Base-by-base conservation (phyloP, 257 asterid genomes). In the Fraxinus excelsior region DNA sequence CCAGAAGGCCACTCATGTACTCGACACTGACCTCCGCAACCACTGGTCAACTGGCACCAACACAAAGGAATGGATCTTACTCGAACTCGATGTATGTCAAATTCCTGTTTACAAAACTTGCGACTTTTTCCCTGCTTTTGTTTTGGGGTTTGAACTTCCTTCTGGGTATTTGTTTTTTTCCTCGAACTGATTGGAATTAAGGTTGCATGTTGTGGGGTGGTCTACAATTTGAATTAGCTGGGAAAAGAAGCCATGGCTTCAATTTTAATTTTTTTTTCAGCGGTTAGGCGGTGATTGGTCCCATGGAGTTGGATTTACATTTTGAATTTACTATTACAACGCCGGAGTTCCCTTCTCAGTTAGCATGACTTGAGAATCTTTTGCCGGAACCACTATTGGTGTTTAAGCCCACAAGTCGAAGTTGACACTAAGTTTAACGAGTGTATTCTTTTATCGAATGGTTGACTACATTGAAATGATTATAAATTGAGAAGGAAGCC, bases 11-110 rank as follows among this genome's bases (percentile, higher is more conserved):
- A 74, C 91, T 4, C 90, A 96, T 79, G 79, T 96, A 58, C 92
- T 93, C 74, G 98, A 96, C 76, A 80, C 97, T 1, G 99, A 96
- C 94, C 97, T 96, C 72, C 96, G 97, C 70, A 91, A 83, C 81
- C 98, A 96, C 77, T 96, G 99, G 98, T 96, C 99, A 14, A 91
- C 97, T 16, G 98, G 87, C 51, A 96, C 99, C 40, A 96, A 96
- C 80, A 96, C 98, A 72, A 93, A 96, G 74, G 99, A 96, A 71
- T 96, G 98, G 99, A 91, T 96, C 87, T 86, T 96, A 68, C 97
- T 96, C 78, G 97, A 96, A 84, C 94, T 96, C 66, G 98, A 96
- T 67, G 99, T 96, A 90, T 72, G 90, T 76, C 18, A 25, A 74
- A 37, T 40, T 23, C 51, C 73, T 14, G 31, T 77, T 74, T 53